Conservation (phyloP, 2,329 filamentous ascomycete species). For the Lachnellula arida region DNA sequence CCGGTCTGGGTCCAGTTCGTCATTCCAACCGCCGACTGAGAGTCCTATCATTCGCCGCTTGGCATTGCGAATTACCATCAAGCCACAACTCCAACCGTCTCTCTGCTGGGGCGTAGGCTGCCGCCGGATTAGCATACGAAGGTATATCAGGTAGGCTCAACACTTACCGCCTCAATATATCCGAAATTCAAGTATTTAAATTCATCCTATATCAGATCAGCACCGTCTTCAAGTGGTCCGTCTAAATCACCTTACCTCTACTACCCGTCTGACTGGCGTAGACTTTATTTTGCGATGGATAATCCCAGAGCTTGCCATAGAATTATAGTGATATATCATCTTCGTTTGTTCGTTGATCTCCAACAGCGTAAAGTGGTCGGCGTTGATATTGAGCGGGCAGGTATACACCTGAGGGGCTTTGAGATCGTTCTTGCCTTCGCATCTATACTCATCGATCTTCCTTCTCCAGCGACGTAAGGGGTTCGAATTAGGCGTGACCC, state of each 20-base stretch:
- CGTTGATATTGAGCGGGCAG: conserved; percentile 21
- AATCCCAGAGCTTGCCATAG: conserved; percentile 12
- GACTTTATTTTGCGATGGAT: conserved; percentile 14
- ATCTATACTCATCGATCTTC: conserved; percentile 14
- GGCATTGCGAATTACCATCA: conserved; percentile 23
- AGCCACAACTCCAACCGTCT: conserved; percentile 21
- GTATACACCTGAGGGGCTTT: conserved; percentile 13
- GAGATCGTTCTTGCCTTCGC: conserved; percentile 10
- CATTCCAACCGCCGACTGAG: conserved; percentile 16
- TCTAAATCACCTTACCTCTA: conserved; percentile 11
- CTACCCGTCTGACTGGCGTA: conserved; percentile 10
- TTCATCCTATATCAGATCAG: conserved; percentile 19
- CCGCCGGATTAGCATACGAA: conserved; percentile 9
- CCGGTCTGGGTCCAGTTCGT: conserved; percentile 17
- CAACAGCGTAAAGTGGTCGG: conserved; percentile 26
- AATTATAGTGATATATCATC: conserved; percentile 28
- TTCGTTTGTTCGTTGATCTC: conserved; percentile 26
- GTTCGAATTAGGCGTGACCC: conserved; percentile 11
- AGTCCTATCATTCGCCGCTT: conserved; percentile 18
- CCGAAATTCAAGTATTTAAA: conserved; percentile 24
- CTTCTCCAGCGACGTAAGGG: conserved; percentile 13
- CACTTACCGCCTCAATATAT: conserved; percentile 25
- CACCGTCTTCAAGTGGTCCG: conserved; percentile 2
- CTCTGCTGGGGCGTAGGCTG: conserved; percentile 15
- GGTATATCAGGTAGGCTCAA: conserved; percentile 19